Evolutionary conservation across 768 basidiomycete species (phyloP).

Genomic region (Tephrocybe sp.): DNA sequence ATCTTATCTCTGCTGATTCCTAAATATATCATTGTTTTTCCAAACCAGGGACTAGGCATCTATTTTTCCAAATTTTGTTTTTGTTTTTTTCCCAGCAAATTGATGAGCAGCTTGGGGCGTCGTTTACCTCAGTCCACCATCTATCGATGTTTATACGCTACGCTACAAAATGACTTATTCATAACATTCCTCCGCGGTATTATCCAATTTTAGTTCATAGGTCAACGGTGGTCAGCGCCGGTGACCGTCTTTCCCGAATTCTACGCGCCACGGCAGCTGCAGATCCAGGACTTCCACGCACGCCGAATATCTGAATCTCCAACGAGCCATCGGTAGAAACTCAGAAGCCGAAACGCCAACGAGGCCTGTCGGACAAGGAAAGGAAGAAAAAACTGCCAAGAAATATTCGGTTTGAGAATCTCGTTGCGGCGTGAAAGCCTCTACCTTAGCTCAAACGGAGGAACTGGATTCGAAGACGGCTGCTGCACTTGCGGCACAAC

Average conservation of each 20-base stretch:
- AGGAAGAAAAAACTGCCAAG: background rate
- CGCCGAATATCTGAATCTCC: too few species aligned
- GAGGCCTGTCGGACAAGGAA: too few species aligned
- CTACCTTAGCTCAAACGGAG: too few species aligned
- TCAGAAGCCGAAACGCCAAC: too few species aligned
- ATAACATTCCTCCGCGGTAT: background rate
- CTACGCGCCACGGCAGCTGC: background rate
- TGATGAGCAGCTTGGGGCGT: constrained; percentile 3
- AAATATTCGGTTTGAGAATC: background rate
- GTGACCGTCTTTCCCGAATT: background rate
- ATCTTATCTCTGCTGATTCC: too few species aligned
- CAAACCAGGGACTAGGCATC: too few species aligned
- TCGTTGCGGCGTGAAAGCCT: background rate
- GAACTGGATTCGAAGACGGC: too few species aligned
- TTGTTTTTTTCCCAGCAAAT: background rate
- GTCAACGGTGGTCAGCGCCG: background rate
- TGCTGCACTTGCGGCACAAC: too few species aligned
- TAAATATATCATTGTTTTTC: too few species aligned
- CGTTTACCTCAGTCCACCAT: background rate
- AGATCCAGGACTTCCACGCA: background rate
- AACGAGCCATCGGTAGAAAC: too few species aligned
- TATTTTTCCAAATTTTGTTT: background rate
- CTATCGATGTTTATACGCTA: background rate
- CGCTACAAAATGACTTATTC: background rate
- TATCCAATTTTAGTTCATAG: background rate